Conservation (phyloP, 768 basidiomycete species). For the Suillus subaureus region DNA sequence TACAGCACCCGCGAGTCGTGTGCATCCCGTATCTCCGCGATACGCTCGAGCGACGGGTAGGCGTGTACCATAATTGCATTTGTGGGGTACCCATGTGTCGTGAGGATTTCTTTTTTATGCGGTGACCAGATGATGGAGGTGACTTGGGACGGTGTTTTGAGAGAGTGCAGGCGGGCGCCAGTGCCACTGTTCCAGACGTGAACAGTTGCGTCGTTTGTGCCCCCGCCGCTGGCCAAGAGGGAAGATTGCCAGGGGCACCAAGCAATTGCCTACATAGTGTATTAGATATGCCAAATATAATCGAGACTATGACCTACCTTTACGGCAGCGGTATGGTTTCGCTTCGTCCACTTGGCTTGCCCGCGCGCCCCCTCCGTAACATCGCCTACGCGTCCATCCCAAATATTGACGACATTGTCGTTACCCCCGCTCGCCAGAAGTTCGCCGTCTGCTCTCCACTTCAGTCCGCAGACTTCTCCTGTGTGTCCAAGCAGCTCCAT, state of each 20-base stretch:
- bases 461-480: constrained; percentile 91
- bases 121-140: constrained; percentile 89
- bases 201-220: constrained; percentile 90
- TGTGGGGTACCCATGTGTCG: constrained; percentile 94
- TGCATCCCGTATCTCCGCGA: constrained; percentile 85
- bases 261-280: constrained; percentile 71
- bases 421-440: constrained; percentile 94
- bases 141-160: constrained; percentile 88
- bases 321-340: constrained; percentile 88
- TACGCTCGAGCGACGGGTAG: constrained; percentile 70
- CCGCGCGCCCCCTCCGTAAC: constrained; percentile 47
- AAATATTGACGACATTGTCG: constrained; percentile 97
- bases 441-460: constrained; percentile 88
- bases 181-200: constrained; percentile 93
- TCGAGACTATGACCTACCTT: constrained; percentile 45
- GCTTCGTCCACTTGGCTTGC: constrained; percentile 85
- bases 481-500: constrained; percentile 89
- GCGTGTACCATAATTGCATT: constrained; percentile 80
- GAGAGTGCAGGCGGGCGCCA: constrained; percentile 85
- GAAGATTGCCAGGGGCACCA: constrained; percentile 98
- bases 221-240: constrained; percentile 90
- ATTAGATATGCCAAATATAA: background rate
- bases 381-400: constrained; percentile 83
- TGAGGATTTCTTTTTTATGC: constrained; percentile 86
- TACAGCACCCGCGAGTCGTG: constrained; percentile 92